Evolutionary conservation across 768 basidiomycete species (phyloP).

Genomic region (Suillus paluster): DNA sequence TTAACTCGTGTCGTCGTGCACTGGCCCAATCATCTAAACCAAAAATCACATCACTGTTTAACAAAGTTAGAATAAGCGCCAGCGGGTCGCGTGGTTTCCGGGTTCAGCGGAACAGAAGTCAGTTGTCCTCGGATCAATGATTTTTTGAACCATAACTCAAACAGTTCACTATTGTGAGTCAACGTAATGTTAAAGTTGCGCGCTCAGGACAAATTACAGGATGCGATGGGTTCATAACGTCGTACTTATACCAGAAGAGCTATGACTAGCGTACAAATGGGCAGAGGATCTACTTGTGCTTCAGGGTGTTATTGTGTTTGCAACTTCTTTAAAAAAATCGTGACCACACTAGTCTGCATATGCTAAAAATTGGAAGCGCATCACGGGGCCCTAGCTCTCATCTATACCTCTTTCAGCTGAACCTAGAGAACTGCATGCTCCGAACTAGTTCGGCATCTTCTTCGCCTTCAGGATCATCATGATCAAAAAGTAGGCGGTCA

Average conservation of each 20-base stretch:
- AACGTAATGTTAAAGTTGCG: background rate
- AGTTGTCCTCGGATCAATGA: conserved; percentile 37
- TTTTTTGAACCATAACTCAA: conserved; percentile 9
- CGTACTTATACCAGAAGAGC: background rate
- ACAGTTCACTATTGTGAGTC: background rate
- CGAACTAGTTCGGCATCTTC: conserved; percentile 46
- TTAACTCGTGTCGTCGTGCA: conserved; percentile 15
- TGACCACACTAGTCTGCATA: conserved; percentile 1
- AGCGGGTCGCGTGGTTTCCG: conserved; percentile 21
- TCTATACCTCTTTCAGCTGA: conserved; percentile 17
- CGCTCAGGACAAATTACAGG: background rate
- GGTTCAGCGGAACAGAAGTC: conserved; percentile 27
- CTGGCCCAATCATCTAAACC: conserved; percentile 5
- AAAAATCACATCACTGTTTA: conserved; percentile 1
- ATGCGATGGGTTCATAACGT: background rate
- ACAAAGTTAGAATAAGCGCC: background rate
- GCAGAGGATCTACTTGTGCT: background rate
- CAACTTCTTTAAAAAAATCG: background rate
- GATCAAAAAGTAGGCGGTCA: conserved; percentile 44
- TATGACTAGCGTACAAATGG: background rate
- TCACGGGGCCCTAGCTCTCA: conserved; percentile 1
- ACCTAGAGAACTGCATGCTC: conserved; percentile 44
- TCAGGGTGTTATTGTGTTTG: background rate
- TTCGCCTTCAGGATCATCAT: conserved; percentile 37
- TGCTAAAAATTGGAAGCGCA: conserved; percentile 5